Evolutionary conservation across 2,329 filamentous ascomycete genomes (phyloP), one percentile per base, ranked within the genome.

Genomic region (Xylariaceae sp.): DNA sequence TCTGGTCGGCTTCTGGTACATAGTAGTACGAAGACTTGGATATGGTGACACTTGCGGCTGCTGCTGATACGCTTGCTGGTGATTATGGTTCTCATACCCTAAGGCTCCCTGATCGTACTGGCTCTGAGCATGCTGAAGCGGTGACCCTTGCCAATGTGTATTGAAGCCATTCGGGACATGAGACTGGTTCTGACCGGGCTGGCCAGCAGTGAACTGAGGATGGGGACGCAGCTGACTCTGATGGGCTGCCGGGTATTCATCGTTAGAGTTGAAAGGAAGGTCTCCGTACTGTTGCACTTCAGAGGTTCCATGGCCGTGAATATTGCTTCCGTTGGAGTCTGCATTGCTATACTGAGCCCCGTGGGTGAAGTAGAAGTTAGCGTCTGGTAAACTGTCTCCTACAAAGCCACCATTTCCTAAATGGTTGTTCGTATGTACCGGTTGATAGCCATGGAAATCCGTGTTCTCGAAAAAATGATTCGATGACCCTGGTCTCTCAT

Each of bases 101-200:
- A 54, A 20, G 4, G 48, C 9, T 18, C 45, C 20, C 20, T 53
- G 44, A 19, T 20, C 29, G 19, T 48, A 57, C 20, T 57, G 48
- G 1, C 32, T 7, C 19, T 44, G 47, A 7, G 44, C 42, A 20
- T 45, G 54, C 32, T 54, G 57, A 21, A 52, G 29, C 18, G 42
- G 48, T 23, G 48, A 18, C 2, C 23, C 41, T 19, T 57, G 54
- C 57, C 57, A 60, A 19, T 52, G 50, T 1, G 49, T 18, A 26
- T 41, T 26, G 16, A 53, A 60, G 14, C 44, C 3, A 40, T 16
- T 57, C 2, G 54, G 50, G 2, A 48, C 44, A 44, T 50, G 56
- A 26, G 21, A 9, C 44, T 56, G 48, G 4, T 16, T 19, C 12
- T 54, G 50, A 19, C 21, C 7, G 1, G 52, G 29, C 32, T 56